These are phyloP conservation scores for Pythium insidiosum DNA, from an alignment of 352 stramenopile species.

Conservation along the genomic window DNA sequence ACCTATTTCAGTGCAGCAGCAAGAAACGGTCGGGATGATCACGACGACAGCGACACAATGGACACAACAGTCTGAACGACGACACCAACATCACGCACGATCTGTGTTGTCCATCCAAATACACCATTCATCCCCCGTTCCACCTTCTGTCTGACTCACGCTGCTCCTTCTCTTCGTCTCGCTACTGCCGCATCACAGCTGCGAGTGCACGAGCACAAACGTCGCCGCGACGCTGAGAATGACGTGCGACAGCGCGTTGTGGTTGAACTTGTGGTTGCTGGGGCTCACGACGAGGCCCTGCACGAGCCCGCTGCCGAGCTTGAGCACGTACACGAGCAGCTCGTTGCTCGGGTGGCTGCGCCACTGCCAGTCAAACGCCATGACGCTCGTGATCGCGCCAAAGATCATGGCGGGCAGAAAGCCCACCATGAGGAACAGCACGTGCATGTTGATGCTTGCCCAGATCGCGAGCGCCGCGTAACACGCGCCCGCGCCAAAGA, in stretches of 20 bases:
- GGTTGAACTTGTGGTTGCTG: constrained; percentile 82
- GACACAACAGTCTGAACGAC: too few species aligned
- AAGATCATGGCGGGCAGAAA: constrained; percentile 81
- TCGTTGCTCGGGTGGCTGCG: constrained; percentile 74
- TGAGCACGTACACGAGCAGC: constrained; percentile 74
- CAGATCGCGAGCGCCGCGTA: constrained; percentile 72
- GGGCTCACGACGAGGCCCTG: constrained; percentile 77
- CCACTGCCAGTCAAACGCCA: constrained; percentile 77
- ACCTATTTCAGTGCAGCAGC: too few species aligned
- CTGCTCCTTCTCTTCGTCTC: too few species aligned
- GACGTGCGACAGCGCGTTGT: constrained; percentile 84
- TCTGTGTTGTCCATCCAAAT: too few species aligned
- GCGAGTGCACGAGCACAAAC: constrained; percentile 79
- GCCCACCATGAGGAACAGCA: constrained; percentile 72
- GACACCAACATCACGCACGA: too few species aligned
- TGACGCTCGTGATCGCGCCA: constrained; percentile 59
- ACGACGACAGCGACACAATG: too few species aligned
- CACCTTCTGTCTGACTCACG: too few species aligned
- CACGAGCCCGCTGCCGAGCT: constrained; percentile 68
- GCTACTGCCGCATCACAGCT: constrained; percentile 41
- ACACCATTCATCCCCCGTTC: too few species aligned
- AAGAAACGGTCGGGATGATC: too few species aligned
- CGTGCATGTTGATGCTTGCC: constrained; percentile 79
- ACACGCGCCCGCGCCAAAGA: constrained; percentile 44
- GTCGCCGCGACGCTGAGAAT: constrained; percentile 76